phyloP scores from a whole-genome alignment of 2,329 filamentous ascomycete species.

The Aureobasidium sp. region DNA sequence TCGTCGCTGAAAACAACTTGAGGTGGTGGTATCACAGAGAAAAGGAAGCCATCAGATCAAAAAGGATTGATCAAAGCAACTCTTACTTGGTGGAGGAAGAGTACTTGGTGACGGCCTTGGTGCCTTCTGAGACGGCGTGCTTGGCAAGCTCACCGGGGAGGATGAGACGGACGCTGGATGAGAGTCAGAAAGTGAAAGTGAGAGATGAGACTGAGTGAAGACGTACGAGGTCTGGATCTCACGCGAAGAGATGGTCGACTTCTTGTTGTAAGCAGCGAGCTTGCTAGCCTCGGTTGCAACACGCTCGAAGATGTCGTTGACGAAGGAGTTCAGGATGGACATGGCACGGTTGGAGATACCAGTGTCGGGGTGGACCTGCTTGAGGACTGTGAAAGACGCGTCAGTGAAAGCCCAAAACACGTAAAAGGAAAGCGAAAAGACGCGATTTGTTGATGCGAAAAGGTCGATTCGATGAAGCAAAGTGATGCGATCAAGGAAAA shows the following conservation, averaged over 20 bases:
- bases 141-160: conserved; percentile 97
- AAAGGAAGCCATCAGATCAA: conserved; percentile 16
- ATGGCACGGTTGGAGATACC: conserved; percentile 99
- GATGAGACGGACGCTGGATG: conserved; percentile 68
- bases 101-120: conserved; percentile 99
- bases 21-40: conserved; percentile 18
- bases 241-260: conserved; percentile 98
- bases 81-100: conserved; percentile 96
- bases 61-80: conserved; percentile 23
- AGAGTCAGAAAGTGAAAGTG: conserved; percentile 1
- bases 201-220: conserved; percentile 17
- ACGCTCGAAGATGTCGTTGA: conserved; percentile 99
- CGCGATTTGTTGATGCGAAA: conserved; percentile 13
- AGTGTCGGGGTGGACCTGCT: conserved; percentile 99
- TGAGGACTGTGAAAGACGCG: conserved; percentile 59
- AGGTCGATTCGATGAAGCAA: conserved; percentile 11
- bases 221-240: conserved; percentile 87
- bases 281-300: conserved; percentile 98
- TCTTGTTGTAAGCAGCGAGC: conserved; percentile 99
- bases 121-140: conserved; percentile 98
- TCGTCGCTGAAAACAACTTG: background rate
- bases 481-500: conserved; percentile 18
- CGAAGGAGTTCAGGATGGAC: conserved; percentile 99
- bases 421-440: background rate
- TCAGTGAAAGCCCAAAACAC: conserved; percentile 24